phyloP scores from a whole-genome alignment of 345 rosid species.

The Eucalyptus leucophloia region DNA sequence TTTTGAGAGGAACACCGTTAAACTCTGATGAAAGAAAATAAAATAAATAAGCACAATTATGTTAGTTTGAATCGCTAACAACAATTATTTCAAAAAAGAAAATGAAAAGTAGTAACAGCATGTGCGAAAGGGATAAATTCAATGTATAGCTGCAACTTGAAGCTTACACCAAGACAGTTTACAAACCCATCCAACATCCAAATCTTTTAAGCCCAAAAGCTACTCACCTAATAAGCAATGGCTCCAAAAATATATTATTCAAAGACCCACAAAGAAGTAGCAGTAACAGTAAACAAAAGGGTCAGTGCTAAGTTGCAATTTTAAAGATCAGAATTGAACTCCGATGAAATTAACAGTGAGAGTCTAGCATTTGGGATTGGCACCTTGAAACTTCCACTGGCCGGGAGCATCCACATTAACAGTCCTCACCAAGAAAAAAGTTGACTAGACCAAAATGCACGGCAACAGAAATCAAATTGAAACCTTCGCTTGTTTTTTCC shows the following conservation, averaged over 20 bases:
- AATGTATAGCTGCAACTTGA: not conserved
- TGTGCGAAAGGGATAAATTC: not conserved
- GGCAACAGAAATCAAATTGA: not conserved
- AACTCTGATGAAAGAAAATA: not conserved
- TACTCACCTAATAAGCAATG: not conserved
- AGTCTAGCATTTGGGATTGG: not conserved
- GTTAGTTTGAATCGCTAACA: not conserved
- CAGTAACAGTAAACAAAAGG: not conserved
- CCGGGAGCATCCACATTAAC: not conserved
- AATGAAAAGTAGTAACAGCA: not conserved
- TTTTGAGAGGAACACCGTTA: not conserved
- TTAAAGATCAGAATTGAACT: not conserved
- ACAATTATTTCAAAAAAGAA: not conserved
- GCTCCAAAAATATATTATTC: not conserved
- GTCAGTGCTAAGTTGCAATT: not conserved
- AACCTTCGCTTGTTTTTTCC: slow-evolving; percentile 15
- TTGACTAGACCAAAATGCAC: not conserved
- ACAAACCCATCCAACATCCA: not conserved
- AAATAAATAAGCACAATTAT: not conserved
- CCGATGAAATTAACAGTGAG: not conserved
- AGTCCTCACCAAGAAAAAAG: not conserved
- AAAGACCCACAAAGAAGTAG: not conserved
- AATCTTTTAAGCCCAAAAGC: not conserved
- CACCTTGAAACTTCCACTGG: not conserved
- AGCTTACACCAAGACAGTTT: not conserved